Evolutionary conservation across 495 filamentous ascomycete species (phyloP), one percentile per base, ranked within the genome.

Genomic region (Pyrenula aspistea): DNA sequence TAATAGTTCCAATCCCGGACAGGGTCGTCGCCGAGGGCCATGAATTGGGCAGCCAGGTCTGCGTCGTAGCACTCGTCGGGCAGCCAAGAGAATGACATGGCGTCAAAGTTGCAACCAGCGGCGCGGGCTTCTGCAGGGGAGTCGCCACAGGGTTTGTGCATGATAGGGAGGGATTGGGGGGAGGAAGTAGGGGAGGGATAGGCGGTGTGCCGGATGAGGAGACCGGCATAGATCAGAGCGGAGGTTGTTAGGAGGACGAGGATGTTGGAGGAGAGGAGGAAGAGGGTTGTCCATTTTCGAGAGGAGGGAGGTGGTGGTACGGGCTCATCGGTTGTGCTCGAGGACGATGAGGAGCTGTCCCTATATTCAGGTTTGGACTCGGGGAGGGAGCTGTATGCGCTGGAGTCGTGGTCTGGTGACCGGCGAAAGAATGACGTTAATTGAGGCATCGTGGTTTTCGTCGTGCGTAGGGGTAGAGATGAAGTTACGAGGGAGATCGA

Each of bases 41-140:
- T 19, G 15, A 42, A 42, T 42, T 42, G 31, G 4, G 31, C 31
- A 42, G 31, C 15, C 8, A 62, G 55, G 10, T 57, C 54, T 11
- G 11, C 24, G 25, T 62, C 61, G 52, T 51, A 62, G 52, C 61
- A 62, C 10, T 25, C 25, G 55, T 52, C 12, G 12, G 58, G 58
- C 1, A 62, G 53, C 61, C 59, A 63, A 51, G 42, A 58, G 51
- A 63, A 61, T 15, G 56, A 56, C 12, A 57, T 60, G 3, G 56
- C 42, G 53, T 61, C 61, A 25, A 61, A 61, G 22, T 49, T 50
- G 50, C 61, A 61, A 24, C 59, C 53, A 20, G 22, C 52, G 12
- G 56, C 22, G 12, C 36, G 52, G 2, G 61, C 61, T 59, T 63
- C 59, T 3, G 53, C 58, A 24, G 55, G 24, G 22, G 58, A 53